A percentile compares a stretch with the other conserved stretches of the same genome.
Evolutionary conservation across 371 early-diverging fungal species (phyloP).

Genomic region (Saksenaea vasiformis): DNA sequence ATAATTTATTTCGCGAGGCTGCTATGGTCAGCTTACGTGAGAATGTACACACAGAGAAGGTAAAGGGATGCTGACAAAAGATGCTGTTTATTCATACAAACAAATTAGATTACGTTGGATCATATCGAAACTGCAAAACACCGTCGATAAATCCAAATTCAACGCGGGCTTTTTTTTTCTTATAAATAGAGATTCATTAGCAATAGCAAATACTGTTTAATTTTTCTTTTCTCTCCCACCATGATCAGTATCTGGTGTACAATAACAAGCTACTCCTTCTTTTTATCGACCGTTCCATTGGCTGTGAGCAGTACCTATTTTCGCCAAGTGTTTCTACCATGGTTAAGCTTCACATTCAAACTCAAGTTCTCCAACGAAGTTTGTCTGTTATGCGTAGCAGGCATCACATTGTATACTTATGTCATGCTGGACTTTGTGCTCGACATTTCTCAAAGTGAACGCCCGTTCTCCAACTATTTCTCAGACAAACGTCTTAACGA

Average conservation of each 20-base stretch:
- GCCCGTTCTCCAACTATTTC: background rate
- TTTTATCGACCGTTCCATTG: background rate
- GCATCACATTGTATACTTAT: conserved; percentile 9
- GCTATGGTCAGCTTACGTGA: conserved; percentile 63
- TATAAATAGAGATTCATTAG: background rate
- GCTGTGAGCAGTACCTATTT: conserved; percentile 12
- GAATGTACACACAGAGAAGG: conserved; percentile 49
- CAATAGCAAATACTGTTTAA: background rate
- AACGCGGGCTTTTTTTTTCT: conserved; percentile 36
- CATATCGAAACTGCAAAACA: background rate
- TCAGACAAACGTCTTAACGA: background rate
- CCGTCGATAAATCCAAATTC: conserved; percentile 42
- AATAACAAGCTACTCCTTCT: background rate
- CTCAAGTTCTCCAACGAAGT: conserved; percentile 10
- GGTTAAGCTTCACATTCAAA: background rate
- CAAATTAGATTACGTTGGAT: conserved; percentile 2
- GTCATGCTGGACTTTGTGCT: background rate
- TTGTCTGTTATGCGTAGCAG: conserved; percentile 7
- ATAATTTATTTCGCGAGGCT: conserved; percentile 65
- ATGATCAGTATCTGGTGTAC: background rate
- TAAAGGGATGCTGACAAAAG: conserved; percentile 11
- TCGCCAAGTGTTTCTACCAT: conserved; percentile 10
- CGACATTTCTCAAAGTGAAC: background rate
- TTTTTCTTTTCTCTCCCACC: background rate
- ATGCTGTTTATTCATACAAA: background rate